Evolutionary conservation across 2,329 filamentous ascomycete species (phyloP).

Genomic region (Fusarium sp.): DNA sequence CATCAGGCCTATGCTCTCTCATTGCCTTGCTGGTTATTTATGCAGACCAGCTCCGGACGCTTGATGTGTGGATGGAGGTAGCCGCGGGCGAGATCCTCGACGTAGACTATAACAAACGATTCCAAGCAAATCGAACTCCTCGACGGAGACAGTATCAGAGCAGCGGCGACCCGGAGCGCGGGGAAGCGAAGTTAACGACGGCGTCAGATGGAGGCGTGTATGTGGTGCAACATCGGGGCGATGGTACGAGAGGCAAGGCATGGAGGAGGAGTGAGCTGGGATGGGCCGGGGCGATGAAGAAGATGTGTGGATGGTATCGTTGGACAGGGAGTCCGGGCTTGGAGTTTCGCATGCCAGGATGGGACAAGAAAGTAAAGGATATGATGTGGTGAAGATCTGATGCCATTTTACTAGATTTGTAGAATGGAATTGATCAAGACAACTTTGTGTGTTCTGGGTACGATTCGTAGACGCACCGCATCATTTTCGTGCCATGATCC

Average conservation of each 20-base stretch:
- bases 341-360: conserved; percentile 42
- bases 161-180: conserved; percentile 38
- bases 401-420: not conserved
- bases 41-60: conserved; percentile 56
- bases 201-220: conserved; percentile 37
- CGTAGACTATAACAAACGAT: conserved; percentile 33
- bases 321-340: conserved; percentile 42
- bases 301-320: conserved; percentile 50
- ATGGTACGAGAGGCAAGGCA: conserved; percentile 46
- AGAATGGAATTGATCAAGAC: not conserved
- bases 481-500: too few species aligned
- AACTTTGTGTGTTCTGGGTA: not conserved
- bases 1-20: conserved; percentile 51
- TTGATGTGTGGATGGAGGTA: conserved; percentile 59
- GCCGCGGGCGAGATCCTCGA: conserved; percentile 42
- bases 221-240: conserved; percentile 45
- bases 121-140: conserved; percentile 37
- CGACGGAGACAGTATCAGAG: conserved; percentile 38
- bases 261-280: conserved; percentile 57
- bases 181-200: conserved; percentile 50
- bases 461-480: too few species aligned
- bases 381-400: conserved; percentile 14
- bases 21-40: conserved; percentile 57
- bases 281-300: conserved; percentile 57
- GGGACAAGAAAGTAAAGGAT: conserved; percentile 35